Conservation (phyloP, 371 early-diverging fungal species). For the Mortierella sp. region DNA sequence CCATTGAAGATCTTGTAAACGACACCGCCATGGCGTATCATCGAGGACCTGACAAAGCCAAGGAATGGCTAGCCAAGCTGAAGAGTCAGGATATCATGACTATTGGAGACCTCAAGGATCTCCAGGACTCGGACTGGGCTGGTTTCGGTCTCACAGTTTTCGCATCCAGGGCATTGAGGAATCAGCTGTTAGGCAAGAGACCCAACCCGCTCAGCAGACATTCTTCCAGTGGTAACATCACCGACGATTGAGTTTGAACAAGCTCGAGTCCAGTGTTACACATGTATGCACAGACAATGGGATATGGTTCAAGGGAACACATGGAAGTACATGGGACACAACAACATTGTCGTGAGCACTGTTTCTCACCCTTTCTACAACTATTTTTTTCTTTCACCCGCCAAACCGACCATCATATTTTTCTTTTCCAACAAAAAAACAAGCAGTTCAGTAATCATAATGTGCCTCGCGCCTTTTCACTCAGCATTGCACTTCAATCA, state of each 20-base stretch:
- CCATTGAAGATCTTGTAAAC: conserved; percentile 76
- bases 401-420: too few species aligned
- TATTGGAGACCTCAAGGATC: conserved; percentile 79
- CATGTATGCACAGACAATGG: conserved; percentile 74
- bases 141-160: conserved; percentile 86
- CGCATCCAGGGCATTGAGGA: conserved; percentile 86
- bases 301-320: conserved; percentile 58
- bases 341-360: too few species aligned
- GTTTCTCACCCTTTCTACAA: too few species aligned
- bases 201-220: conserved; percentile 69
- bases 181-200: conserved; percentile 73
- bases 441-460: too few species aligned
- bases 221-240: conserved; percentile 66
- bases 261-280: conserved; percentile 72
- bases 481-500: too few species aligned
- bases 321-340: too few species aligned
- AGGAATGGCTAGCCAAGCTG: conserved; percentile 78
- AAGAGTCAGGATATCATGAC: conserved; percentile 84
- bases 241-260: conserved; percentile 75
- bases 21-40: conserved; percentile 75
- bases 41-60: conserved; percentile 77
- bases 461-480: too few species aligned
- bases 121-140: conserved; percentile 84
- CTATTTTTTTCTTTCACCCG: too few species aligned
- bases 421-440: too few species aligned